Evolutionary conservation across 2,329 filamentous ascomycete species (phyloP), one percentile per base, ranked within the genome.

Genomic region (Hypoxylon sp.): DNA sequence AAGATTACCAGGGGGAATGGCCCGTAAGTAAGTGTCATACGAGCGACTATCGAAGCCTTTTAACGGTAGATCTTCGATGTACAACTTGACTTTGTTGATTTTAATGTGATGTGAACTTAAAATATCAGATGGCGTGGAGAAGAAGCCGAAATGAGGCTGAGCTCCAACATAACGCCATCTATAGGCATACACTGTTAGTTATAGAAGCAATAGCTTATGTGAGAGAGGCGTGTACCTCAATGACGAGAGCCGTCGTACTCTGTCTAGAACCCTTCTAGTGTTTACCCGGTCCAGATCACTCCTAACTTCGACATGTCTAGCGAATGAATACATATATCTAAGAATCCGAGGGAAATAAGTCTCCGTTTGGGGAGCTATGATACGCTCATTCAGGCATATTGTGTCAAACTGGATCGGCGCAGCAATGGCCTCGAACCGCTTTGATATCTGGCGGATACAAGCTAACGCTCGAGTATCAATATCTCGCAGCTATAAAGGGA

Each of bases 321-420:
- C 83, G 57, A 81, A 74, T 43, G 71, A 58, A 23, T 75, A 78
- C 6, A 85, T 76, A 60, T 82, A 75, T 28, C 74, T 68, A 21
- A 82, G 71, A 6, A 78, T 75, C 2, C 73, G 61, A 3, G 80
- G 77, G 55, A 80, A 79, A 9, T 68, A 68, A 13, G 62, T 68
- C 43, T 79, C 76, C n/a, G 79, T 77, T 53, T 77, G 73, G 5
- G 74, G 73, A 10, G 74, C 73, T 51, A 83, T 75, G 11, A 85
- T 78, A 38, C 68, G 63, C 45, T 78, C 73, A 55, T 80, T 84
- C 19, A 85, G 70, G 1, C 72, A 71, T 21, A 85, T 60, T 7
- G 73, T 75, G 32, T 77, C 77, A 70, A 84, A 85, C 41, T 76
- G 72, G 21, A 84, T 79, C 0, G 83, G 83, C 10, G 79, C 82